Conservation (phyloP, 805 yeast species). For the Pichia californica region DNA sequence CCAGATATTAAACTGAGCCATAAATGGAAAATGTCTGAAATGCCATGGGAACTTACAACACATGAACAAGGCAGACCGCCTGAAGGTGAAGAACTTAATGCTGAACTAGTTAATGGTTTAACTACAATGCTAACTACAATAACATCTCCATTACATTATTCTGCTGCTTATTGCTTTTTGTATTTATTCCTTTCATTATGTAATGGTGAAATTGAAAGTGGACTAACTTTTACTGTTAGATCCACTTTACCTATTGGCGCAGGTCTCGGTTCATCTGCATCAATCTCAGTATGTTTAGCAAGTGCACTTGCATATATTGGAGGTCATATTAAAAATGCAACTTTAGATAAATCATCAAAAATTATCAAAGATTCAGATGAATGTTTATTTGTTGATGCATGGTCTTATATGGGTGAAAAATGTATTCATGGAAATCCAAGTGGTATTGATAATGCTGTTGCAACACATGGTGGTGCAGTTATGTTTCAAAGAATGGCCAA, state of each 20-base stretch:
- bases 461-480: conserved; percentile 94
- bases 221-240: conserved; percentile 54
- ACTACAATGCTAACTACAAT: conserved; percentile 39
- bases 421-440: conserved; percentile 96
- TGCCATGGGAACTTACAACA: conserved; percentile 50
- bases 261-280: conserved; percentile 92
- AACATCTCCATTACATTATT: conserved; percentile 54
- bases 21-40: conserved; percentile 52
- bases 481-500: conserved; percentile 63
- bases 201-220: conserved; percentile 38
- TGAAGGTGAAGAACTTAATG: conserved; percentile 51
- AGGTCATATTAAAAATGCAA: conserved; percentile 41
- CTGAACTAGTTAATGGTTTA: conserved; percentile 48
- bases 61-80: conserved; percentile 22
- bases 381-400: conserved; percentile 61
- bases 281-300: conserved; percentile 77
- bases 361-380: conserved; percentile 33
- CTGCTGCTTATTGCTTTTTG: conserved; percentile 77
- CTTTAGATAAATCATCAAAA: conserved; percentile 30
- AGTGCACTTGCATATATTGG: conserved; percentile 64
- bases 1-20: conserved; percentile 72
- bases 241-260: conserved; percentile 94
- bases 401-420: conserved; percentile 92
- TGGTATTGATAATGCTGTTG: conserved; percentile 95
- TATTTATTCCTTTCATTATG: conserved; percentile 67